Evolutionary conservation across 2,329 filamentous ascomycete species (phyloP).

Genomic region (Trichophyton benhamiae): DNA sequence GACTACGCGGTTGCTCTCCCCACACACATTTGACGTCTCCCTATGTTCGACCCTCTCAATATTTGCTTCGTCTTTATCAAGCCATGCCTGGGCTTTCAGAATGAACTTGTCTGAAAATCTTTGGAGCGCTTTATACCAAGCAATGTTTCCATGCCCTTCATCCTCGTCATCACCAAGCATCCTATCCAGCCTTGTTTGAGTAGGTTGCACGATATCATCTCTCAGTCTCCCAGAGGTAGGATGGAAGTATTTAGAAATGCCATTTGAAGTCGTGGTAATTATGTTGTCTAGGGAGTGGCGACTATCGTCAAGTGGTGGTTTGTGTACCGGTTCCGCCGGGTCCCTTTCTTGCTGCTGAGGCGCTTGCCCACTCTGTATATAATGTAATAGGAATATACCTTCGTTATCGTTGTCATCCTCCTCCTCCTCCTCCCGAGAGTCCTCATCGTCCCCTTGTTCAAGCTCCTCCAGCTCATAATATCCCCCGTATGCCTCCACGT

Average conservation of each 20-base stretch:
- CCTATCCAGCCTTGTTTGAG: conserved; percentile 8
- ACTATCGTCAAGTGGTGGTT: neutral
- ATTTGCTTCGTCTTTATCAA: neutral
- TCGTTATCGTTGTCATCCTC: conserved; percentile 6
- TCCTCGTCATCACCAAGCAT: neutral
- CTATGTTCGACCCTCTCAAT: neutral
- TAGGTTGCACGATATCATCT: conserved; percentile 8
- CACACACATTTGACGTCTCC: neutral
- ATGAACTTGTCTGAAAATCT: conserved; percentile 1
- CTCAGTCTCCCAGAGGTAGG: conserved; percentile 12
- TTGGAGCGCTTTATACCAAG: neutral
- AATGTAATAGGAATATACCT: conserved; percentile 6
- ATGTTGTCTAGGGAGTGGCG: neutral
- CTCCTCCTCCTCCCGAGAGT: too few species aligned
- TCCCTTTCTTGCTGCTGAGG: neutral
- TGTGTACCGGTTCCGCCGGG: neutral
- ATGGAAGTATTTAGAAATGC: conserved; percentile 17
- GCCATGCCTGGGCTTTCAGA: conserved; percentile 4
- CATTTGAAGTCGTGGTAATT: neutral
- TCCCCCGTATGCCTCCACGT: neutral
- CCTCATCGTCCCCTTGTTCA: conserved; percentile 10
- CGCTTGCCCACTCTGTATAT: neutral
- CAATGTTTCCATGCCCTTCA: neutral
- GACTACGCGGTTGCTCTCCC: neutral
- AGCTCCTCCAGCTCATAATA: conserved; percentile 11